These are phyloP conservation scores for Graphium sp. DNA, from an alignment of 2,329 filamentous ascomycete genomes.

Conservation along the genomic window DNA sequence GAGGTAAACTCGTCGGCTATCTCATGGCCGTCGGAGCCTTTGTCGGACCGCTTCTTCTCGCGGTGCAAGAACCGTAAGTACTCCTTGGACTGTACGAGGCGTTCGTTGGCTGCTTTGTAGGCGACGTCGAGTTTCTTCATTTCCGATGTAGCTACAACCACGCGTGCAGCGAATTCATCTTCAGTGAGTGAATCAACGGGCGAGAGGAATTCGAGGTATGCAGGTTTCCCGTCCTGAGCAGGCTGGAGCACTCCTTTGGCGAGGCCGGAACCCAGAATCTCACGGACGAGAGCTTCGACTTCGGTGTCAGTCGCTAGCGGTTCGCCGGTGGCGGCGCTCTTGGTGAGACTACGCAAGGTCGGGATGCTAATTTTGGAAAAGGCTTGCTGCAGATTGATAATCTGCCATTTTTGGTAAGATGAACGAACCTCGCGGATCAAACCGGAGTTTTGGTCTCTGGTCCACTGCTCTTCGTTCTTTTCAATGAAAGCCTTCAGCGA, in stretches of 20 bases:
- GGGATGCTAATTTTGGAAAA: slow-evolving; percentile 45
- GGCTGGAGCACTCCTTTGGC: slow-evolving; percentile 33
- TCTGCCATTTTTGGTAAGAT: slow-evolving; percentile 59
- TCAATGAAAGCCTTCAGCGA: slow-evolving; percentile 49
- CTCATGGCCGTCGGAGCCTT: slow-evolving; percentile 13
- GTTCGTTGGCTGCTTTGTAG: slow-evolving; percentile 33
- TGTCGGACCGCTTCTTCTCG: slow-evolving; percentile 28
- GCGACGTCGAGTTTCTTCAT: slow-evolving; percentile 27
- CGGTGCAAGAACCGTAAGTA: slow-evolving; percentile 30
- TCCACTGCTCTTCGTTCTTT: slow-evolving; percentile 40
- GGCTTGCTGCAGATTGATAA: slow-evolving; percentile 55
- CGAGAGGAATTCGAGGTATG: slow-evolving; percentile 33
- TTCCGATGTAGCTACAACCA: slow-evolving; percentile 20
- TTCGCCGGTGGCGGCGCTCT: slow-evolving; percentile 34
- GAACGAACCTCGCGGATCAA: slow-evolving; percentile 53
- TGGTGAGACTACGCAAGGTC: slow-evolving; percentile 31
- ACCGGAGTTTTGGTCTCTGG: slow-evolving; percentile 53
- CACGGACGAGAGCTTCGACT: slow-evolving; percentile 26
- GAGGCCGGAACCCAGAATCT: slow-evolving; percentile 38
- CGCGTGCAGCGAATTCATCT: slow-evolving; percentile 27
- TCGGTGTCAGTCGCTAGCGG: slow-evolving; percentile 22
- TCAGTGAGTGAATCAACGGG: slow-evolving; percentile 27
- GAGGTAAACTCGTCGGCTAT: slow-evolving; percentile 22
- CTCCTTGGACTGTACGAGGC: slow-evolving; percentile 36
- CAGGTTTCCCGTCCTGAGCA: slow-evolving; percentile 19